Conservation (phyloP, 805 yeast genomes). For the Candida easanensis region DNA sequence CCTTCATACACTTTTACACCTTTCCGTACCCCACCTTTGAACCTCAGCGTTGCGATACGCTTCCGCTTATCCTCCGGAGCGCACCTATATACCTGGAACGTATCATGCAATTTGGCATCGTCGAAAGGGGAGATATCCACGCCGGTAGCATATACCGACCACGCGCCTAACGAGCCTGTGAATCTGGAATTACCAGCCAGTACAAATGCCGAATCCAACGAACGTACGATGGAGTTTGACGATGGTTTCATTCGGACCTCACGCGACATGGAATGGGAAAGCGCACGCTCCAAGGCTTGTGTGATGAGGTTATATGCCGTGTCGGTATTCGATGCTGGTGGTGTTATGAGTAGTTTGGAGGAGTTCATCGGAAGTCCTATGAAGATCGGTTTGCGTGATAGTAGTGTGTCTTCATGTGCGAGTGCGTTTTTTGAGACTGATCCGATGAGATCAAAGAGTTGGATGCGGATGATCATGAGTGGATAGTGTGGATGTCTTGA, state of each 20-base stretch:
- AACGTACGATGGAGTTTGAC: slow-evolving; percentile 28
- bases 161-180: slow-evolving; percentile 61
- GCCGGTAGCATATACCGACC: slow-evolving; percentile 73
- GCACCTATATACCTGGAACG: slow-evolving; percentile 23
- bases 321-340: slow-evolving; percentile 32
- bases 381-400: slow-evolving; percentile 60
- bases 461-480: slow-evolving; percentile 58
- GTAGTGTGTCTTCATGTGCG: slow-evolving; percentile 24
- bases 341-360: slow-evolving; percentile 39
- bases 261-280: slow-evolving; percentile 41
- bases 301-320: slow-evolving; percentile 50
- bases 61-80: slow-evolving; percentile 28
- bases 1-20: slow-evolving; percentile 41
- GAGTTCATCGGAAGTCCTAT: slow-evolving; percentile 67
- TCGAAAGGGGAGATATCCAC: slow-evolving; percentile 67
- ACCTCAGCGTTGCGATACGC: slow-evolving; percentile 51
- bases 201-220: slow-evolving; percentile 50
- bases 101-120: slow-evolving; percentile 38
- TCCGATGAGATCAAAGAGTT: slow-evolving; percentile 53
- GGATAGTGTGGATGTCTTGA: slow-evolving; percentile 65
- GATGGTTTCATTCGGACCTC: slow-evolving; percentile 33
- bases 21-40: slow-evolving; percentile 52
- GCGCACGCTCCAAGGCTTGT: slow-evolving; percentile 55
- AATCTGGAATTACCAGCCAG: slow-evolving; percentile 62
- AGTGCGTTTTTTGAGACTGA: slow-evolving; percentile 30